Percentiles rank a stretch among this genome's conserved stretches.
Conservation (phyloP, 805 yeast genomes). For the Schwanniomyces polymorphus region DNA sequence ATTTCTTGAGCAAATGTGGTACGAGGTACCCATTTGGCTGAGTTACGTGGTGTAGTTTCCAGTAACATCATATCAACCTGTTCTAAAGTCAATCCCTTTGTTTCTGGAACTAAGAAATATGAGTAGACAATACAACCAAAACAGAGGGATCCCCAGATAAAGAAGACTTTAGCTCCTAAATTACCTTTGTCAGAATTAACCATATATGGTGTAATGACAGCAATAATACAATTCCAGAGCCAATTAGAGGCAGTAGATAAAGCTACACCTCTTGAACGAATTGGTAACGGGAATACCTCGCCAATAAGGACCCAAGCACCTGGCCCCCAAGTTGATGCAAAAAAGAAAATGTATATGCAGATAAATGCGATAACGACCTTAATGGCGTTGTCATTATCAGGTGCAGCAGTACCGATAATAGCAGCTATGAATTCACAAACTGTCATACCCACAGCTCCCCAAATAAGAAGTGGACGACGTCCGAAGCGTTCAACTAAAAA, state of each 20-base stretch:
- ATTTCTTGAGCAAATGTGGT: constrained; percentile 4
- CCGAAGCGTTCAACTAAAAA: constrained; percentile 53
- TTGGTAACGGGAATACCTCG: constrained; percentile 36
- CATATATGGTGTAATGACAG: constrained; percentile 23
- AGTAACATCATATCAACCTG: constrained; percentile 37
- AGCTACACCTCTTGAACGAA: constrained; percentile 35
- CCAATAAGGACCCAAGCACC: constrained; percentile 37
- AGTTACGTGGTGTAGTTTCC: constrained; percentile 4
- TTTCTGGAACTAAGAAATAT: constrained; percentile 35
- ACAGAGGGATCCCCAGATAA: constrained; percentile 45
- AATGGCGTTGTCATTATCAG: constrained; percentile 29
- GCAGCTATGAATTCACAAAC: constrained; percentile 52
- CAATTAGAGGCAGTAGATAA: constrained; percentile 37
- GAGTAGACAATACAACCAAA: constrained; percentile 32
- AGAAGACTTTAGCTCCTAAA: constrained; percentile 41
- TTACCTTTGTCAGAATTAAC: constrained; percentile 40
- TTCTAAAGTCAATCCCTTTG: constrained; percentile 42
- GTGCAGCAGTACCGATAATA: constrained; percentile 41
- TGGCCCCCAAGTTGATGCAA: constrained; percentile 45
- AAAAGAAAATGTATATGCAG: constrained; percentile 40
- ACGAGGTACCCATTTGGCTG: constrained; percentile 5
- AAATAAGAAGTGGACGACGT: constrained; percentile 59
- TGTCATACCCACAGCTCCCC: constrained; percentile 66
- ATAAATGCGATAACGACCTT: constrained; percentile 35
- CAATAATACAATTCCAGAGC: constrained; percentile 30